A percentile compares a stretch with the other conserved stretches of the same genome.
These are phyloP conservation scores for Diplogelasinospora grovesii DNA, from an alignment of 495 filamentous ascomycete genomes.

Conservation along the genomic window DNA sequence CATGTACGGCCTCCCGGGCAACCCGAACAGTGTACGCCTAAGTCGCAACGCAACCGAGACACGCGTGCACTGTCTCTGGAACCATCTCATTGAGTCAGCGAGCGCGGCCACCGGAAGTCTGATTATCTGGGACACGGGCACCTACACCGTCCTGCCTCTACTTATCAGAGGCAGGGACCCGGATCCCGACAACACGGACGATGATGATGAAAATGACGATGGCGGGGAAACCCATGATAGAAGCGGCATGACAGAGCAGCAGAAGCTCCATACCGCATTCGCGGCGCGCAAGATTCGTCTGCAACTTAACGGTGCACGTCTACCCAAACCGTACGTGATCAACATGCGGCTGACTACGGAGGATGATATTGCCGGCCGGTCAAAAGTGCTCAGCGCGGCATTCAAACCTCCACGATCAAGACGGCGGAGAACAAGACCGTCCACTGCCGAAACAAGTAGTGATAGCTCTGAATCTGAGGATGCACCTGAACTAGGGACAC, in stretches of 20 bases:
- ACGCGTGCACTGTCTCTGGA: constrained; percentile 61
- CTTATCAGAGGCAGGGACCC: constrained; percentile 17
- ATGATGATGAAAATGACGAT: constrained; percentile 24
- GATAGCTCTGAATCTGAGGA: too few relatives aligned
- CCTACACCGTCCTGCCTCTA: constrained; percentile 51
- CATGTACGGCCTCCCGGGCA: constrained; percentile 59
- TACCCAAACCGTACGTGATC: constrained; percentile 53
- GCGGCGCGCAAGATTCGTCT: constrained; percentile 55
- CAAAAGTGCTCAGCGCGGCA: too few relatives aligned
- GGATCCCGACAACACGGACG: constrained; percentile 30
- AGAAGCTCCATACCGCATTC: constrained; percentile 50
- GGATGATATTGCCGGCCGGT: too few relatives aligned
- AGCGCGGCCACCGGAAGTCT: constrained; percentile 53
- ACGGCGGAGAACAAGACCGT: too few relatives aligned
- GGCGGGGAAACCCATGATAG: too few relatives aligned
- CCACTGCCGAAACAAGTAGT: too few relatives aligned
- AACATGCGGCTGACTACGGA: constrained; percentile 49
- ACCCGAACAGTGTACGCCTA: constrained; percentile 50
- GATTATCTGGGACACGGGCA: constrained; percentile 66
- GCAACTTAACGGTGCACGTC: constrained; percentile 50
- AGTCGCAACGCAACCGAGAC: constrained; percentile 63
- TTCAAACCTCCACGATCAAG: too few relatives aligned
- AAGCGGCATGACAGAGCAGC: constrained; percentile 47
- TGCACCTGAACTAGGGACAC: too few relatives aligned
- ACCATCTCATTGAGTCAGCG: constrained; percentile 61